Evolutionary conservation across 331 rosid species (phyloP), one percentile per base, ranked within the genome.

Genomic region (Malus hybrid): DNA sequence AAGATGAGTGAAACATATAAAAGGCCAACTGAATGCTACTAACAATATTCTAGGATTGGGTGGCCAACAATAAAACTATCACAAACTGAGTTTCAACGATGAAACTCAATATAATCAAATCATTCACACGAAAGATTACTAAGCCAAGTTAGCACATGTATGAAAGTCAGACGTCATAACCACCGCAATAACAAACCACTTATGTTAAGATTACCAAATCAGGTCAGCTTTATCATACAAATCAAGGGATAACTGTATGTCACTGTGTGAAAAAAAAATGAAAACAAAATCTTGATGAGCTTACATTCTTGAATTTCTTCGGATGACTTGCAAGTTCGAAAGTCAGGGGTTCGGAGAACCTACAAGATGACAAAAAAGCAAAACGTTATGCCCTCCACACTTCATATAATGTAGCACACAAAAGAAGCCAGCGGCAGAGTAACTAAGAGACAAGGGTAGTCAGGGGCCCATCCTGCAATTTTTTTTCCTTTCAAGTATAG

Each of bases 251-350:
- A 18, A 19, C 69, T 33, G 10, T 18, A 28, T 60, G 44, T 61
- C 68, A 56, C 39, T 9, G 36, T 20, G 50, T 10, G 59, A 18
- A 73, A 28, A 73, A 59, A 28, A 77, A 5, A 34, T 55, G 63
- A 10, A 62, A 34, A 65, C 2, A 65, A 31, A 20, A 50, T 67
- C 75, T 61, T 11, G 24, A 78, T 34, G 57, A 72, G 80, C 97
- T 89, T 90, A 93, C 98, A 85, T 74, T 91, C 91, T 85, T 60
- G 95, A 80, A 93, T 93, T 85, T 91, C 90, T 22, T 73, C 55
- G 29, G 98, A 87, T 44, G 89, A 93, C 83, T 88, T 86, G 88
- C 96, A 82, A 18, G 86, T 85, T 68, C 84, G 90, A 63, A 85
- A 91, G 80, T 93, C 93, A 54, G 90, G 90, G 14, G 93, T 83